These are phyloP conservation scores for Phytophthora citrophthora DNA, from an alignment of 352 stramenopile species.

Conservation along the genomic window DNA sequence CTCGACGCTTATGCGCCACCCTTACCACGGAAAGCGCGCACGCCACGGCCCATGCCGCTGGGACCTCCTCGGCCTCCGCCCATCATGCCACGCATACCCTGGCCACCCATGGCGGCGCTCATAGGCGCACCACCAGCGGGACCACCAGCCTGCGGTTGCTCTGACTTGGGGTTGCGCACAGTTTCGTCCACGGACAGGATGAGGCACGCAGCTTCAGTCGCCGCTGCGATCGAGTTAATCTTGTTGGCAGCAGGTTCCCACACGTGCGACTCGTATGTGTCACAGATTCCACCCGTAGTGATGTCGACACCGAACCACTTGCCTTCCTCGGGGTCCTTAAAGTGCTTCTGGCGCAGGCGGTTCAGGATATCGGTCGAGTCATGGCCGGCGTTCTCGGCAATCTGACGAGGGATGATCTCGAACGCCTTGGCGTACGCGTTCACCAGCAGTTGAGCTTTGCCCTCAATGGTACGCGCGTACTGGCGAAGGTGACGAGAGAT, in stretches of 20 bases:
- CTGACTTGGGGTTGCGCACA: conserved; percentile 97
- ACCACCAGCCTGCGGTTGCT: conserved; percentile 87
- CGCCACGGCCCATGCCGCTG: conserved; percentile 76
- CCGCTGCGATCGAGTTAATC: conserved; percentile 96
- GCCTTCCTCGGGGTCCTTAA: conserved; percentile 90
- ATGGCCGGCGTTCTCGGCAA: conserved; percentile 99
- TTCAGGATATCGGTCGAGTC: conserved; percentile 99
- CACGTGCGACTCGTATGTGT: conserved; percentile 97
- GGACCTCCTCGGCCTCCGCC: conserved; percentile 69
- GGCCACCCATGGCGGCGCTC: conserved; percentile 91
- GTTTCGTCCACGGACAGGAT: conserved; percentile 99
- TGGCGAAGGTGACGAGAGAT: conserved; percentile 93
- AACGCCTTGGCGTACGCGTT: conserved; percentile 97
- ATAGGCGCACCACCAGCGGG: conserved; percentile 71
- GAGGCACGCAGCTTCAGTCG: conserved; percentile 97
- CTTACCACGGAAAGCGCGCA: conserved; percentile 81
- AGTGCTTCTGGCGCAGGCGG: conserved; percentile 96
- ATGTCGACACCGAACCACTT: conserved; percentile 99
- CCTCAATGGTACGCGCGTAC: conserved; percentile 95
- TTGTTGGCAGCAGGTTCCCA: conserved; percentile 99
- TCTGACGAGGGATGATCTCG: conserved; percentile 98
- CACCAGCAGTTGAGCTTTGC: conserved; percentile 98
- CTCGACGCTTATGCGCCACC: conserved; percentile 68
- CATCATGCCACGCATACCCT: conserved; percentile 93
- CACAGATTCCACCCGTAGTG: conserved; percentile 96